Percentiles rank a stretch among this genome's conserved stretches.
Conservation (phyloP, 176 grass and related monocot species). For the Eragrostis nindensis region DNA sequence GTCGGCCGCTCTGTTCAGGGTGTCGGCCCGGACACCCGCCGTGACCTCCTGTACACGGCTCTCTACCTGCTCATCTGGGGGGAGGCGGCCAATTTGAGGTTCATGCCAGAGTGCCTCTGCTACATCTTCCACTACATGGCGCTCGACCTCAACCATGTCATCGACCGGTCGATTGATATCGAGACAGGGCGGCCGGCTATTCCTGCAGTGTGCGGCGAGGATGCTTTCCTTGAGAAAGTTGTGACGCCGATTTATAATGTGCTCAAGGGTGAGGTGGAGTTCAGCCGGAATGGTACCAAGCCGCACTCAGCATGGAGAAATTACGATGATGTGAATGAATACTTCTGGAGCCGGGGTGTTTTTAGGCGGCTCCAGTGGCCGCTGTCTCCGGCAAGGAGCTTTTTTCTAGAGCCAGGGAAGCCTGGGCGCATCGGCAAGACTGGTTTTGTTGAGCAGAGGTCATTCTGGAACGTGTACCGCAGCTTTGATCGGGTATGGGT, state of each 20-base stretch:
- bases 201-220: constrained; percentile 60
- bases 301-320: constrained; percentile 94
- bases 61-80: constrained; percentile 97
- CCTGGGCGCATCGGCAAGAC: constrained; percentile 76
- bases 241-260: constrained; percentile 77
- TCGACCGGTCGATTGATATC: constrained; percentile 56
- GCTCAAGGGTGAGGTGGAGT: constrained; percentile 59
- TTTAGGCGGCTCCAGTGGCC: constrained; percentile 79
- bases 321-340: constrained; percentile 97
- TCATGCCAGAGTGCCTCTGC: constrained; percentile 91
- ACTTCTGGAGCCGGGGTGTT: constrained; percentile 81
- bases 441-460: constrained; percentile 92
- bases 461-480: constrained; percentile 95
- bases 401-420: constrained; percentile 57
- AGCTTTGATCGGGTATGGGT: constrained; percentile 95
- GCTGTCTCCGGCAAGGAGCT: constrained; percentile 46
- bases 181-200: constrained; percentile 42
- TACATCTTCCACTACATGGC: constrained; percentile 96
- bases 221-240: constrained; percentile 72
- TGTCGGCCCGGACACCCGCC: constrained; percentile 45
- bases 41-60: constrained; percentile 74
- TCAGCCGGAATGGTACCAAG: constrained; percentile 70
- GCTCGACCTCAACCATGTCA: constrained; percentile 73
- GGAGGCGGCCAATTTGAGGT: constrained; percentile 89
- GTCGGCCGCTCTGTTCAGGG: constrained; percentile 4